These are phyloP conservation scores for Turritis glabra DNA, from an alignment of 345 rosid genomes.

Conservation along the genomic window DNA sequence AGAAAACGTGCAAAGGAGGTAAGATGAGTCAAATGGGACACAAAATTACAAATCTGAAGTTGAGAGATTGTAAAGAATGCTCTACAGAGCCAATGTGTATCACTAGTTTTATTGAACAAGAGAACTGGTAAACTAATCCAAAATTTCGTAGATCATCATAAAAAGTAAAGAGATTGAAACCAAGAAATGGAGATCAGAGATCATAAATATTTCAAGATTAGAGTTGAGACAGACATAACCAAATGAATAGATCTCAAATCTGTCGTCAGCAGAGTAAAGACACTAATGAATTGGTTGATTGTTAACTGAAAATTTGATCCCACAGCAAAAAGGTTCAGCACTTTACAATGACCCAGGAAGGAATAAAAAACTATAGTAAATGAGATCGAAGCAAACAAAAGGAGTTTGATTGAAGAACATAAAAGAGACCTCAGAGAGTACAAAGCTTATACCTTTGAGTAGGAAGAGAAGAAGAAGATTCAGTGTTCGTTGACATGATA, in stretches of 20 bases:
- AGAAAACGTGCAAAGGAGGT: constrained; percentile 22
- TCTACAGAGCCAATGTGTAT: not conserved
- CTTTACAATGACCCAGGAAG: not conserved
- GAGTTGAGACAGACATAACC: not conserved
- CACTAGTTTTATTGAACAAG: not conserved
- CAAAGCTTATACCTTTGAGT: constrained; percentile 26
- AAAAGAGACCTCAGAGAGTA: not conserved
- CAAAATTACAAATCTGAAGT: not conserved
- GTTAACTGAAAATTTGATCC: not conserved
- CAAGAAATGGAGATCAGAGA: not conserved
- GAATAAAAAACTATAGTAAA: not conserved
- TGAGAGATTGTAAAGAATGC: constrained; percentile 11
- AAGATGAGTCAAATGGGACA: not conserved
- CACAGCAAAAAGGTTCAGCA: not conserved
- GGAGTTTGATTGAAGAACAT: not conserved
- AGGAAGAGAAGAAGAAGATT: constrained; percentile 29
- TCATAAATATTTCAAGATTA: not conserved
- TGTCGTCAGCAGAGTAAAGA: not conserved
- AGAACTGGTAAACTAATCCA: not conserved
- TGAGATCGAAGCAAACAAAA: not conserved
- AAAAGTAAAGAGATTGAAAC: not conserved
- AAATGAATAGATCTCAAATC: not conserved
- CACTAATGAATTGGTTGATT: not conserved
- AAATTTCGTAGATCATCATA: not conserved
- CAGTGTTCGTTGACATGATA: constrained; percentile 22